A percentile compares a stretch with the other conserved stretches of the same genome.
These are phyloP conservation scores for Fusarium sp. DNA, from an alignment of 2,329 filamentous ascomycete species.

Conservation along the genomic window DNA sequence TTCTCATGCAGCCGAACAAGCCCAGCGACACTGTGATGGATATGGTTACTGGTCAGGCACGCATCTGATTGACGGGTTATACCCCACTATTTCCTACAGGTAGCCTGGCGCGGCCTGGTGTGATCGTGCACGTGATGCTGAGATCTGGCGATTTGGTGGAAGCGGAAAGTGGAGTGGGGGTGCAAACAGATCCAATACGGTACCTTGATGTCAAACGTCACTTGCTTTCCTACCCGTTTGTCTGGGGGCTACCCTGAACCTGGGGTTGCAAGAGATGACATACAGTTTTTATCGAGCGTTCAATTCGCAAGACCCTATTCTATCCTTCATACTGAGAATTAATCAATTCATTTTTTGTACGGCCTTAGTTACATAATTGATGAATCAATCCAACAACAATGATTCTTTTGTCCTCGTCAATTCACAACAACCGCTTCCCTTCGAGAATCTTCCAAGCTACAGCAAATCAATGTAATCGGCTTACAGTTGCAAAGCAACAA, in stretches of 20 bases:
- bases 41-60: conserved; percentile 16
- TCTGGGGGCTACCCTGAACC: conserved; percentile 37
- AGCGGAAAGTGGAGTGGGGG: conserved; percentile 25
- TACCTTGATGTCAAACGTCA: conserved; percentile 45
- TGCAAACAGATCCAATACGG: conserved; percentile 20
- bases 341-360: background rate
- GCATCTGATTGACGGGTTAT: conserved; percentile 29
- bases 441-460: background rate
- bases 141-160: conserved; percentile 34
- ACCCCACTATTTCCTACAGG: conserved; percentile 27
- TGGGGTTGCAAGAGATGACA: conserved; percentile 8
- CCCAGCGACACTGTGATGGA: conserved; percentile 27
- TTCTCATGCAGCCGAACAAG: conserved; percentile 47
- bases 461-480: background rate
- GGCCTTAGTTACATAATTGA: too few relatives aligned
- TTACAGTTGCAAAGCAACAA: background rate
- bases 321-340: background rate
- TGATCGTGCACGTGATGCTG: conserved; percentile 41
- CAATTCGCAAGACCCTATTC: background rate
- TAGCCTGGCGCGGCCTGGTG: conserved; percentile 26
- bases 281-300: background rate
- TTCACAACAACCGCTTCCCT: background rate
- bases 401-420: background rate
- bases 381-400: background rate
- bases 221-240: background rate